phyloP scores from a whole-genome alignment of 1,284 basidiomycete species.

The Prillingera fragicola region DNA sequence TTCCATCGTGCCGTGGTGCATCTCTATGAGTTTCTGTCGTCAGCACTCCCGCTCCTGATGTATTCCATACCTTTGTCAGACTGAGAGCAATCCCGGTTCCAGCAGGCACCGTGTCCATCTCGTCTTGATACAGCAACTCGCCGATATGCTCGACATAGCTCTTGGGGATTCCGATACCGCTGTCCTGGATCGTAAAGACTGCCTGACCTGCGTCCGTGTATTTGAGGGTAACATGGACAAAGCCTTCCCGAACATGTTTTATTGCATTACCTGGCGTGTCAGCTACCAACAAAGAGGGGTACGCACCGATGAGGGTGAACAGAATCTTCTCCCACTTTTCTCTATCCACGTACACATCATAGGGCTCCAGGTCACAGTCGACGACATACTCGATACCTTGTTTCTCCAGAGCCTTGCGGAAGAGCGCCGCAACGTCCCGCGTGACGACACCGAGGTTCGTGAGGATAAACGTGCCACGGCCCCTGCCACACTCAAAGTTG shows the following conservation, averaged over 20 bases:
- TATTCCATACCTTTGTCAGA: slow-evolving; percentile 27
- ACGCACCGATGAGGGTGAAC: slow-evolving; percentile 41
- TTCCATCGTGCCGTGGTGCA: slow-evolving; percentile 46
- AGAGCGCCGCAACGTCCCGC: slow-evolving; percentile 45
- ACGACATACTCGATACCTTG: slow-evolving; percentile 38
- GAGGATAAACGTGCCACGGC: slow-evolving; percentile 41
- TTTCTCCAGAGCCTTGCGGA: slow-evolving; percentile 36
- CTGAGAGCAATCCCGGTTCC: slow-evolving; percentile 46
- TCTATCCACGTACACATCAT: slow-evolving; percentile 41
- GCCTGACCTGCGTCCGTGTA: no score
- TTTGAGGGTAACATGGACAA: no score
- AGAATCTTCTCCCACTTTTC: slow-evolving; percentile 51
- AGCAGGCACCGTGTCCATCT: slow-evolving; percentile 14
- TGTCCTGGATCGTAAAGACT: slow-evolving; percentile 42
- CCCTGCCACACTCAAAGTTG: slow-evolving; percentile 36
- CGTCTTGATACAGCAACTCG: slow-evolving; percentile 18
- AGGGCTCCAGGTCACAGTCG: slow-evolving; percentile 38
- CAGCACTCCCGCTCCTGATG: no score
- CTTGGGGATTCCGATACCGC: slow-evolving; percentile 47
- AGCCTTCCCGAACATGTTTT: no score
- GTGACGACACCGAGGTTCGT: slow-evolving; percentile 46
- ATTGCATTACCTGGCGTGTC: no score
- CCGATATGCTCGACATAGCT: slow-evolving; percentile 37
- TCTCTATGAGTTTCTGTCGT: slow-evolving; percentile 47
- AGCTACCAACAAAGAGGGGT: no score